Percentiles rank a stretch among this genome's conserved stretches.
Evolutionary conservation across 345 rosid species (phyloP).

Genomic region (Cardamine resedifolia): DNA sequence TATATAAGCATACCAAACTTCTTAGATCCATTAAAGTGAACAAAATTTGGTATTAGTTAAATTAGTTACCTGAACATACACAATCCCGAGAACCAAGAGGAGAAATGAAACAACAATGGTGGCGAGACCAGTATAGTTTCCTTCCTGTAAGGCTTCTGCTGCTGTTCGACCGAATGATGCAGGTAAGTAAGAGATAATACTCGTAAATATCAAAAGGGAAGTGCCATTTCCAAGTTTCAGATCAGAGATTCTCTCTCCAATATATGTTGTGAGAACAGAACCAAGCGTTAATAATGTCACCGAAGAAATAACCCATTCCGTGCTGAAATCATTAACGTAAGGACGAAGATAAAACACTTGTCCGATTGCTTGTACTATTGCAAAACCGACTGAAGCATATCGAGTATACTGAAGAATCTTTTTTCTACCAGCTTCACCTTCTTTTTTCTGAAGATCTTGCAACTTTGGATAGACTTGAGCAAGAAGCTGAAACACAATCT

Average conservation of each 20-base stretch:
- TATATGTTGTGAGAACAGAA: slow-evolving; percentile 77
- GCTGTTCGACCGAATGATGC: slow-evolving; percentile 94
- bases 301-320: slow-evolving; percentile 84
- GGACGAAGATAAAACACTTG: slow-evolving; percentile 93
- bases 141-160: slow-evolving; percentile 79
- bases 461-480: slow-evolving; percentile 94
- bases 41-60: background rate
- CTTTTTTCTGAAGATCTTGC: slow-evolving; percentile 98
- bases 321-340: slow-evolving; percentile 81
- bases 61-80: slow-evolving; percentile 89
- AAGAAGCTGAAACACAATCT: slow-evolving; percentile 97
- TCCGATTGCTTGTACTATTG: slow-evolving; percentile 90
- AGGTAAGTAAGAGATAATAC: slow-evolving; percentile 94
- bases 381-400: slow-evolving; percentile 94
- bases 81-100: slow-evolving; percentile 83
- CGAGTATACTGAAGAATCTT: slow-evolving; percentile 88
- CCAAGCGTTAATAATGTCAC: slow-evolving; percentile 82
- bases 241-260: slow-evolving; percentile 90
- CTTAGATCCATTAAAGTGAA: slow-evolving; percentile 9
- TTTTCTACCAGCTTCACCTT: slow-evolving; percentile 99
- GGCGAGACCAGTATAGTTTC: slow-evolving; percentile 85
- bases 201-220: slow-evolving; percentile 88
- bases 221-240: slow-evolving; percentile 98
- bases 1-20: slow-evolving; percentile 26
- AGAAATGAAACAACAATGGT: slow-evolving; percentile 66